Conservation (phyloP, 805 yeast genomes). For the Sugiyamaella smithiae region DNA sequence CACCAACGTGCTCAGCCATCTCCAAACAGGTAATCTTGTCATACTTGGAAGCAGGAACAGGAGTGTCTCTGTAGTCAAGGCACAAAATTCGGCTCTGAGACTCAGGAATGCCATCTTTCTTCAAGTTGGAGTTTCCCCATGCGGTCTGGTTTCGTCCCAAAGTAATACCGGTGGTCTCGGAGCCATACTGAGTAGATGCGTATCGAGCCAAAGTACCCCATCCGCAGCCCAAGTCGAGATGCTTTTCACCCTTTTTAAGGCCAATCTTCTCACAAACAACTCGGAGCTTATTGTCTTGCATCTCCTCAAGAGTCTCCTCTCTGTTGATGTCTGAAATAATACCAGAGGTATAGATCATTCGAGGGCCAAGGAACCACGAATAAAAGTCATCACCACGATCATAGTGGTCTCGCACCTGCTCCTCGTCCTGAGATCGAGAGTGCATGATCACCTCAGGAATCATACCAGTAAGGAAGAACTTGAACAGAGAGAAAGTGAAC, state of each 20-base stretch:
- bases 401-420: constrained; percentile 92
- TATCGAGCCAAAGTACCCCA: constrained; percentile 92
- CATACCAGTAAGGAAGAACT: constrained; percentile 79
- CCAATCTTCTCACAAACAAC: constrained; percentile 84
- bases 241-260: constrained; percentile 64
- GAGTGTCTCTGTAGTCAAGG: constrained; percentile 88
- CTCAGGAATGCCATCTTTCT: constrained; percentile 61
- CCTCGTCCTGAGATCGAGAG: constrained; percentile 92
- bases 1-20: constrained; percentile 97
- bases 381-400: constrained; percentile 96
- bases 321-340: constrained; percentile 64
- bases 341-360: constrained; percentile 93
- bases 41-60: constrained; percentile 62
- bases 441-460: constrained; percentile 92
- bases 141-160: constrained; percentile 87
- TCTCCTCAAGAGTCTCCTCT: constrained; percentile 64
- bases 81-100: constrained; percentile 77
- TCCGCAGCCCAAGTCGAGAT: constrained; percentile 90
- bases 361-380: constrained; percentile 89
- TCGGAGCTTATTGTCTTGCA: constrained; percentile 88
- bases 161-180: constrained; percentile 84
- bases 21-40: constrained; percentile 87
- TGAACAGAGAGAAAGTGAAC: constrained; percentile 74
- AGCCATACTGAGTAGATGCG: constrained; percentile 80
- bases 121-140: constrained; percentile 75